Base-by-base conservation (phyloP, 257 asterid species). In the Asclepias syriaca region DNA sequence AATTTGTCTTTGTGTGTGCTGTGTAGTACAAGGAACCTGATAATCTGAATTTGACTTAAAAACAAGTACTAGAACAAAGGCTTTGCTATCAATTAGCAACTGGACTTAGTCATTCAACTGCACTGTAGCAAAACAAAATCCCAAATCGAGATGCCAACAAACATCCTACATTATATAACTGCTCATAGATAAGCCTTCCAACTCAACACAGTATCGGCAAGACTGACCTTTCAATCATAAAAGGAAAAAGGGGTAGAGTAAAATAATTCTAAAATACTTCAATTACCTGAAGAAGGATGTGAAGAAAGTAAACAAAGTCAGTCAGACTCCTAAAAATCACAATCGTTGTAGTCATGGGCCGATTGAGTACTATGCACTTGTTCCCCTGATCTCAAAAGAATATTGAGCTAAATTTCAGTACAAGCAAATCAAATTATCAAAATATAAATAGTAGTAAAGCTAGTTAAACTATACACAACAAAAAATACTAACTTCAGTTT, bases 231-330 rank as follows among this genome's bases (percentile, higher is more conserved):
- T 45, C 37, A 14, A 61, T 29, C 45, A 14, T 63, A 63, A 63
- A 18, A 14, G 24, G 3, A 7, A 63, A 63, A 63, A n/a, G 16
- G 6, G 49, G 6, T 43, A 34, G 34, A 64, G 43, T 43, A 37
- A 65, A 63, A 64, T 37, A 13, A 50, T 37, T 11, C 39, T 21
- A 54, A 3, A 40, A n/a, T 51, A 14, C 21, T 40, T 60, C 61
- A 18, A 14, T 40, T 79, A 90, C 98, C 98, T 93, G 98, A 81
- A 93, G 97, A 74, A 93, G 83, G 51, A 90, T 89, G 80, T 90
- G 96, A 24, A 91, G 58, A 40, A 93, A 80, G 79, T 89, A 93
- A 50, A 90, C 71, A 73, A 89, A 84, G 81, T 93, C 98, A 19
- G 95, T 82, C 75, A 86, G 60, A 85, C 95, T 89, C 85, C 98